Percentiles rank a stretch among this genome's conserved stretches.
Conservation (phyloP, 2,329 filamentous ascomycete species). For the Nemania sp. region DNA sequence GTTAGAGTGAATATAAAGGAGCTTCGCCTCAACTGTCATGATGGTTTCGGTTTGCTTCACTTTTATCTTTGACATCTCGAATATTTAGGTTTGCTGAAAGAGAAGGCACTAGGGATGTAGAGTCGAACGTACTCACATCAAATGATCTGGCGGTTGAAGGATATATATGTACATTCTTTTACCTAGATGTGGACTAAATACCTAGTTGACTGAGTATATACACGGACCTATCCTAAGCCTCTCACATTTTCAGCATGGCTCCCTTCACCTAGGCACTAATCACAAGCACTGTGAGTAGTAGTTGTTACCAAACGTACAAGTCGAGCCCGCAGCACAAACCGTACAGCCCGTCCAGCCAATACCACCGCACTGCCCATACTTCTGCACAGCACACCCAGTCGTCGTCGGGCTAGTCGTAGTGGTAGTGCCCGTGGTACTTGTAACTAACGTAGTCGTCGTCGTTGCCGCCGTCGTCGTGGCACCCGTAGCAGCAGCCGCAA, state of each 20-base stretch:
- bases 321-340: constrained; percentile 47
- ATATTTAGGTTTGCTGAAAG: neutral
- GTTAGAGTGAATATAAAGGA: neutral
- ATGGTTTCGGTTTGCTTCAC: constrained; percentile 9
- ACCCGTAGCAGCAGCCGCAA: constrained; percentile 50
- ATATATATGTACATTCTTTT: neutral
- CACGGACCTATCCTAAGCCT: neutral
- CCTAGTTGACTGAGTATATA: neutral
- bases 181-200: neutral
- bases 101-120: neutral
- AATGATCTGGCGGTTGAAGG: neutral
- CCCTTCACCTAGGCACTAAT: neutral
- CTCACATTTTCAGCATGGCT: neutral
- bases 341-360: constrained; percentile 47
- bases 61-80: neutral
- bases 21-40: neutral
- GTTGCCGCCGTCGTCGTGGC: constrained; percentile 26
- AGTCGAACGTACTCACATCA: neutral
- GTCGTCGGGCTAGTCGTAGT: constrained; percentile 9
- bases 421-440: constrained; percentile 19
- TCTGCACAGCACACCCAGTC: constrained; percentile 29
- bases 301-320: constrained; percentile 47
- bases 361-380: constrained; percentile 51
- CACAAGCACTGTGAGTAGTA: constrained; percentile 50
- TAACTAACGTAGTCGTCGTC: constrained; percentile 14